phyloP scores from a whole-genome alignment of 2,329 filamentous ascomycete species.

The Talaromyces sp. region DNA sequence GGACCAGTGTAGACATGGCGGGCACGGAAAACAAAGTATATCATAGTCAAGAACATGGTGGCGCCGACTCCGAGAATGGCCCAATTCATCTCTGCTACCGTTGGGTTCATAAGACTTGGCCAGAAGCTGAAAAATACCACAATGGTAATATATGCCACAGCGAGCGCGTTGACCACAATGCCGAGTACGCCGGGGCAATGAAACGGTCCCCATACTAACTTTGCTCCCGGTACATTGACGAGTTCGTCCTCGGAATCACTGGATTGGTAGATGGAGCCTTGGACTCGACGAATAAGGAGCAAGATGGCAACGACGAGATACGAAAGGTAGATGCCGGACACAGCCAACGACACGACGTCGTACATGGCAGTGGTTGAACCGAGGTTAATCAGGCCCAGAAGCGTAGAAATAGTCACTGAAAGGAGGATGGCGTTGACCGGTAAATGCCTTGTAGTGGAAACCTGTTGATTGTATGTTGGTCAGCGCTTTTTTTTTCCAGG shows the following conservation, averaged over 20 bases:
- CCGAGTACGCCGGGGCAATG: constrained; percentile 3
- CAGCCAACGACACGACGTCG: constrained; percentile 47
- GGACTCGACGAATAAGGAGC: not conserved
- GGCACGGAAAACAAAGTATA: constrained; percentile 44
- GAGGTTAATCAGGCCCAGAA: constrained; percentile 43
- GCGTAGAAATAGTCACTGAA: constrained; percentile 20
- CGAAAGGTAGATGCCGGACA: constrained; percentile 45
- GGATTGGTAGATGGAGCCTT: not conserved
- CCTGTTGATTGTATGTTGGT: not conserved
- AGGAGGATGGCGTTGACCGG: constrained; percentile 33
- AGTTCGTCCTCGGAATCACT: constrained; percentile 5
- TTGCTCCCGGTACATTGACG: not conserved
- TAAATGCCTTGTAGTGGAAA: constrained; percentile 15
- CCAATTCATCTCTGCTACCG: constrained; percentile 44
- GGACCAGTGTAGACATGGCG: constrained; percentile 45
- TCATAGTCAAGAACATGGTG: constrained; percentile 40
- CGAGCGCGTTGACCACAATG: constrained; percentile 1
- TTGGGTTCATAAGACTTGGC: constrained; percentile 30
- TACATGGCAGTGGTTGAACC: constrained; percentile 48
- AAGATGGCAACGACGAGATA: constrained; percentile 37
- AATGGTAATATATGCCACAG: not conserved
- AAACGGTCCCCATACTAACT: constrained; percentile 4
- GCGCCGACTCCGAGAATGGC: constrained; percentile 41
- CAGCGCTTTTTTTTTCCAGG: constrained; percentile 19
- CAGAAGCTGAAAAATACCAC: constrained; percentile 5